Conservation (phyloP, 2,329 filamentous ascomycete genomes). For the Claviceps paspali region DNA sequence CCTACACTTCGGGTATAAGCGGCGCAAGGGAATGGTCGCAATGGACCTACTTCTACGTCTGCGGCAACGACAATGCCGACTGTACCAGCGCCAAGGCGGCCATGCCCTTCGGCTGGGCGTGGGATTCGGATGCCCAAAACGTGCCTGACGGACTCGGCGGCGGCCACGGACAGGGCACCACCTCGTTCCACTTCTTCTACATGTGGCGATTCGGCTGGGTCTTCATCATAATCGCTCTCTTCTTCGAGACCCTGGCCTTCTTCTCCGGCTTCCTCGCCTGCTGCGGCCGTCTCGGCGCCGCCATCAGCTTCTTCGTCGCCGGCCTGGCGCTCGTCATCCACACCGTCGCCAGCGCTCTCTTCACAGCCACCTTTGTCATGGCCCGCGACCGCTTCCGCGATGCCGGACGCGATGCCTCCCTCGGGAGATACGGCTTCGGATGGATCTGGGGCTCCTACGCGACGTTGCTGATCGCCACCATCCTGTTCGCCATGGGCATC, state of each 20-base stretch:
- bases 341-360: constrained; percentile 49
- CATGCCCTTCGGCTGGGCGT: constrained; percentile 58
- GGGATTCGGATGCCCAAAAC: constrained; percentile 31
- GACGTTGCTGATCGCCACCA: constrained; percentile 46
- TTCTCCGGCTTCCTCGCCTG: constrained; percentile 54
- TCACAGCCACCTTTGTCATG: constrained; percentile 60
- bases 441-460: constrained; percentile 64
- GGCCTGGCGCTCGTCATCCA: constrained; percentile 53
- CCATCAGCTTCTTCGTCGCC: constrained; percentile 44
- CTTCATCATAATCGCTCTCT: constrained; percentile 70
- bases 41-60: constrained; percentile 88
- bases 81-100: constrained; percentile 50
- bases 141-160: constrained; percentile 34
- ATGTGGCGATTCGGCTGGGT: constrained; percentile 88
- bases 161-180: constrained; percentile 35
- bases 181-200: constrained; percentile 54
- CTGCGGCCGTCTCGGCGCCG: constrained; percentile 55
- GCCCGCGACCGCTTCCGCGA: constrained; percentile 50
- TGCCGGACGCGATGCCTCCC: constrained; percentile 36
- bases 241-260: constrained; percentile 58
- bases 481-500: constrained; percentile 53
- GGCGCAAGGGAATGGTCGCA: constrained; percentile 53
- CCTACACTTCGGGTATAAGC: constrained; percentile 57
- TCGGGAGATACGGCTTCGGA: constrained; percentile 57
- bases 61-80: constrained; percentile 46